Percentiles rank a stretch among this genome's conserved stretches.
Conservation (phyloP, 495 filamentous ascomycete species). For the Penicillium chermesinum region DNA sequence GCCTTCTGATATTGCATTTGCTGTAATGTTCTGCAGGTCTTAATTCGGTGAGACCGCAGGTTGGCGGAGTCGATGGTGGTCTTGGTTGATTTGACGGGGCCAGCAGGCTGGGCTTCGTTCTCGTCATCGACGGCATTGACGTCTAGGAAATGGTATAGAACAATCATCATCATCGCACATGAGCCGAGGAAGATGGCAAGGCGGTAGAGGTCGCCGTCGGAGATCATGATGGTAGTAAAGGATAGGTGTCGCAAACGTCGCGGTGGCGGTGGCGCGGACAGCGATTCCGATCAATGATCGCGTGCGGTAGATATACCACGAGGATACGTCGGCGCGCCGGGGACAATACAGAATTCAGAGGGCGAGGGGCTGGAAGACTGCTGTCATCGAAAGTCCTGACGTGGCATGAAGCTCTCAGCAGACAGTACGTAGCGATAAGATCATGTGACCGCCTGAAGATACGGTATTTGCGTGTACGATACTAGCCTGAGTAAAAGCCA, state of each 20-base stretch:
- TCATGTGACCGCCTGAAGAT: not conserved
- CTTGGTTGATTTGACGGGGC: conserved; percentile 18
- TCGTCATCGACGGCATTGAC: conserved; percentile 71
- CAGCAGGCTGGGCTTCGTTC: conserved; percentile 4
- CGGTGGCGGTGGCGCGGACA: too few relatives aligned
- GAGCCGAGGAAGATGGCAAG: conserved; percentile 93
- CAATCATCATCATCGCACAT: conserved; percentile 85
- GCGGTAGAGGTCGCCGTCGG: conserved; percentile 75
- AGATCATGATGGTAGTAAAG: conserved; percentile 60
- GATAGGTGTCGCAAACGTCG: not conserved
- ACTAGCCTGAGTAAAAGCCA: too few relatives aligned
- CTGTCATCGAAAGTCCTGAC: not conserved
- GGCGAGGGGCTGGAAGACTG: not conserved
- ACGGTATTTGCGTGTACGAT: too few relatives aligned
- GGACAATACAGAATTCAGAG: not conserved
- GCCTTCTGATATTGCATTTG: too few relatives aligned
- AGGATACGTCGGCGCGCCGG: not conserved
- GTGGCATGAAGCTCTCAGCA: not conserved
- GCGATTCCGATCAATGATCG: too few relatives aligned
- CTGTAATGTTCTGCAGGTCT: not conserved
- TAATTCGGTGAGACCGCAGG: conserved; percentile 9
- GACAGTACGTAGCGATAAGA: not conserved
- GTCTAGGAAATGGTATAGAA: conserved; percentile 95
- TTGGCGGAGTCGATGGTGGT: conserved; percentile 20
- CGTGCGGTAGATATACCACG: not conserved